Evolutionary conservation across 441 rosid genomes (phyloP).

Genomic region (Iberis amara): DNA sequence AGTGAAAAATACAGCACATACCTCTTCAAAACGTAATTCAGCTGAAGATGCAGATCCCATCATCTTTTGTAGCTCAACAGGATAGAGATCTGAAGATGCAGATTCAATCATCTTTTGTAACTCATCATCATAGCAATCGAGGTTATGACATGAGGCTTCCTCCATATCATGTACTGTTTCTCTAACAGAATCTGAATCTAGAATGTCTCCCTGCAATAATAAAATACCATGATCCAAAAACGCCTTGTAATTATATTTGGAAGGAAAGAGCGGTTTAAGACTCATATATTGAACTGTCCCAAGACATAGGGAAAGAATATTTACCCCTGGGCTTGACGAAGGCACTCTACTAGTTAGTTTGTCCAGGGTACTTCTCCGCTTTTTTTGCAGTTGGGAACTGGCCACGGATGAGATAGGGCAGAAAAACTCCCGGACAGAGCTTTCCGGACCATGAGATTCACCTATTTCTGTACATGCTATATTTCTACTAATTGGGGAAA

Average conservation of each 20-base stretch:
- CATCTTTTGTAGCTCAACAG: conserved; percentile 31
- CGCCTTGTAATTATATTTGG: conserved; percentile 4
- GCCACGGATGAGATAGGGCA: conserved; percentile 29
- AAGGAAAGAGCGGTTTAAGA: conserved; percentile 18
- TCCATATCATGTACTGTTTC: conserved; percentile 30
- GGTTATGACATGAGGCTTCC: conserved; percentile 22
- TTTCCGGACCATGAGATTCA: conserved; percentile 24
- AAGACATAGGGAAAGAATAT: conserved; percentile 20
- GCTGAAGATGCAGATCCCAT: conserved; percentile 38
- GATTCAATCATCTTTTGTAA: conserved; percentile 34
- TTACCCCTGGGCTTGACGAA: conserved; percentile 41
- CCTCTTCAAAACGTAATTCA: conserved; percentile 47
- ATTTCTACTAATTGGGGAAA: conserved; percentile 19
- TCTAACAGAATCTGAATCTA: conserved; percentile 31
- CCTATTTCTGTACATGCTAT: conserved; percentile 31
- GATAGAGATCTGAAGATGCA: conserved; percentile 28
- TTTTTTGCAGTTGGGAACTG: conserved; percentile 41
- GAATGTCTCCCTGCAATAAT: conserved; percentile 34
- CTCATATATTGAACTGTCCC: conserved; percentile 4
- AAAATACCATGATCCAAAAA: conserved; percentile 25
- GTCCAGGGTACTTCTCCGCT: conserved; percentile 42
- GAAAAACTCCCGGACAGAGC: conserved; percentile 23
- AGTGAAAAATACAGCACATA: conserved; percentile 28
- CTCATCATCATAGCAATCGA: conserved; percentile 25
- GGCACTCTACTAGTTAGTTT: conserved; percentile 28